A percentile compares a stretch with the other conserved stretches of the same genome.
These are phyloP conservation scores for Gentiana dahurica DNA, from an alignment of 257 asterid species.

Conservation along the genomic window DNA sequence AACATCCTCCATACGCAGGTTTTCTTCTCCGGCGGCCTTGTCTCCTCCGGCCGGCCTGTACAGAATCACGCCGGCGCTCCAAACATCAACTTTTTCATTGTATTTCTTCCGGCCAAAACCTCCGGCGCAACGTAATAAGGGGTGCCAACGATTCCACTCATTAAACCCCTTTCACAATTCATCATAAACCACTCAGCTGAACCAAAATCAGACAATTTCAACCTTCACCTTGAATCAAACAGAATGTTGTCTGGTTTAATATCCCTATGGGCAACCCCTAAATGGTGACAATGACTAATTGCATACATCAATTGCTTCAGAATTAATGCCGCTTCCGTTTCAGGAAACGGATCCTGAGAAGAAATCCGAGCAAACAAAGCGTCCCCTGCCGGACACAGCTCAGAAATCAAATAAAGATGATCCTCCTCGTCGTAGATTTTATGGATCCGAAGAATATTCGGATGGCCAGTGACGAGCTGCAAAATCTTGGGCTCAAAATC, in stretches of 20 bases:
- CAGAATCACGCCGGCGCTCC: conserved; percentile 86
- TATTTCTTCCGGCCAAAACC: conserved; percentile 58
- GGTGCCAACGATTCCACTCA: conserved; percentile 83
- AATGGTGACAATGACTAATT: conserved; percentile 47
- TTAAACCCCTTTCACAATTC: conserved; percentile 19
- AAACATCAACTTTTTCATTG: conserved; percentile 71
- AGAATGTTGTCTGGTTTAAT: conserved; percentile 75
- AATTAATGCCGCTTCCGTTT: conserved; percentile 44
- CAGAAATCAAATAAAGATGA: conserved; percentile 60
- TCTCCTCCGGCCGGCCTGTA: conserved; percentile 16
- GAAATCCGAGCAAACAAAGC: conserved; percentile 54
- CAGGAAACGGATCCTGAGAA: conserved; percentile 26
- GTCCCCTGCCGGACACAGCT: conserved; percentile 56
- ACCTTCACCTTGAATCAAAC: conserved; percentile 44
- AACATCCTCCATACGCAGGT: too few species aligned
- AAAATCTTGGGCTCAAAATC: too few species aligned
- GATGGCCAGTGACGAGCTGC: conserved; percentile 38
- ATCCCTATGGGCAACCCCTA: conserved; percentile 73
- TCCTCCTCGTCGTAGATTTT: conserved; percentile 73
- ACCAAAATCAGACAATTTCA: conserved; percentile 80
- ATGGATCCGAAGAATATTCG: conserved; percentile 47
- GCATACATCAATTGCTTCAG: conserved; percentile 42
- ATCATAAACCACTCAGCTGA: conserved; percentile 68
- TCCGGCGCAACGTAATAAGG: conserved; percentile 97
- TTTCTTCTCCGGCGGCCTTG: too few species aligned